Conservation (phyloP, 2,329 filamentous ascomycete species). For the Curvularia eragrostidis region DNA sequence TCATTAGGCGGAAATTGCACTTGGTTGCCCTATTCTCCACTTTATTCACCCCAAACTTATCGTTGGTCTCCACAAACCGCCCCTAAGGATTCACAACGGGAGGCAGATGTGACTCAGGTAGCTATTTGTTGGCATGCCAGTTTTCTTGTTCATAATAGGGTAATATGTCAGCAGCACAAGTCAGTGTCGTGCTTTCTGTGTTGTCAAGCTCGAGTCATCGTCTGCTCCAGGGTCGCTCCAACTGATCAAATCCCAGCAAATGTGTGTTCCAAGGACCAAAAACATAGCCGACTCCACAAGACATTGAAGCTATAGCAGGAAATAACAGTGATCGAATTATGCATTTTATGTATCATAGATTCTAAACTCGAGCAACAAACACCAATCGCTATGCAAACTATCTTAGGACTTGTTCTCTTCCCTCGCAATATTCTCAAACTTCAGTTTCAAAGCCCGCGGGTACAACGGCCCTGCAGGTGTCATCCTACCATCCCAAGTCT, state of each 20-base stretch:
- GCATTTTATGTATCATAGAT: neutral
- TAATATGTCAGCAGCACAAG: neutral
- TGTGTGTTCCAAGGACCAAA: neutral
- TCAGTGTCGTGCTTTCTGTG: neutral
- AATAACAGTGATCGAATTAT: neutral
- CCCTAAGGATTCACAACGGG: neutral
- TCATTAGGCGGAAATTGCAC: neutral
- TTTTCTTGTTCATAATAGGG: neutral
- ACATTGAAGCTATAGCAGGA: neutral
- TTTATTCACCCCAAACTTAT: neutral
- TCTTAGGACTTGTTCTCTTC: neutral
- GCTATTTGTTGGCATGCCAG: neutral
- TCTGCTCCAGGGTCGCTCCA: neutral
- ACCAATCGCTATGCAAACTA: neutral
- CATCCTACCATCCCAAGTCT: conserved; percentile 40
- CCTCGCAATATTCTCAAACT: conserved; percentile 20
- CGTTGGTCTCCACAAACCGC: neutral
- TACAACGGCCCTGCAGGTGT: conserved; percentile 34
- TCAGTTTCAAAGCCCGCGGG: conserved; percentile 29
- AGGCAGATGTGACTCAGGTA: neutral
- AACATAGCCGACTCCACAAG: neutral
- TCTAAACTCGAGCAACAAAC: neutral
- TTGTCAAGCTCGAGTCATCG: neutral
- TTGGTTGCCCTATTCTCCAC: conserved; percentile 2
- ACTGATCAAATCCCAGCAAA: neutral